phyloP scores from a whole-genome alignment of 176 grass and related monocot genomes.

The Canna indica region DNA sequence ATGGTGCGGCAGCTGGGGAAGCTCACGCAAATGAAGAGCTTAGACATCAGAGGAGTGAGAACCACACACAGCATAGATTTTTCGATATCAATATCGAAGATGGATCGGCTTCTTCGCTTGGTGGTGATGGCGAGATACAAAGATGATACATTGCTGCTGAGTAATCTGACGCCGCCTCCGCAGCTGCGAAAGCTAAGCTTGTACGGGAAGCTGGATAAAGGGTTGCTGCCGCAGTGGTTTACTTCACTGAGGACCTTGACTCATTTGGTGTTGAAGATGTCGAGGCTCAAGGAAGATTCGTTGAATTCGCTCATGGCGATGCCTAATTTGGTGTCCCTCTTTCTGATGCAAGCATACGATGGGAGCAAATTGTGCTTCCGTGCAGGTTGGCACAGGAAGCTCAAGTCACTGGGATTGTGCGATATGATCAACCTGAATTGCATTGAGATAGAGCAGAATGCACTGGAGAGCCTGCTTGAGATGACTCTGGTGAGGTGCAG shows the following conservation, averaged over 20 bases:
- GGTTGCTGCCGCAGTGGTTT: constrained; percentile 30
- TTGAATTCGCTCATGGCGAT: constrained; percentile 11
- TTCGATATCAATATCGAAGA: constrained; percentile 27
- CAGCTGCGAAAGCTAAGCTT: constrained; percentile 28
- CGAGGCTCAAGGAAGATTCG: constrained; percentile 24
- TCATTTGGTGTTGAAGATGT: constrained; percentile 22
- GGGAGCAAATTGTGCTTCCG: constrained; percentile 20
- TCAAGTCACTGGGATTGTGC: constrained; percentile 20
- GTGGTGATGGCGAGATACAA: constrained; percentile 13
- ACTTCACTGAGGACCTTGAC: constrained; percentile 18
- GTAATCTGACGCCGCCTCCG: constrained; percentile 21
- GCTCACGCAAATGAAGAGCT: constrained; percentile 30
- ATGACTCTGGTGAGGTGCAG: constrained; percentile 16
- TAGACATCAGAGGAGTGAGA: constrained; percentile 26
- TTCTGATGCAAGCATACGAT: constrained; percentile 21
- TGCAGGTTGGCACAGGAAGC: constrained; percentile 6
- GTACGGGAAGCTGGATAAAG: constrained; percentile 20
- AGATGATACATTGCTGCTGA: constrained; percentile 23
- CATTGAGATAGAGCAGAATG: constrained; percentile 23
- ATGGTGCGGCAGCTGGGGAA: constrained; percentile 20
- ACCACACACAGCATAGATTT: constrained; percentile 17
- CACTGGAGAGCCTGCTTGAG: constrained; percentile 9
- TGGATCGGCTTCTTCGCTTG: constrained; percentile 22
- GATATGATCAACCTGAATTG: constrained; percentile 22
- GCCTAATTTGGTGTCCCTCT: constrained; percentile 31